A percentile compares a stretch with the other conserved stretches of the same genome.
phyloP scores from a whole-genome alignment of 2,329 filamentous ascomycete genomes.

The Penicillium occitanis region DNA sequence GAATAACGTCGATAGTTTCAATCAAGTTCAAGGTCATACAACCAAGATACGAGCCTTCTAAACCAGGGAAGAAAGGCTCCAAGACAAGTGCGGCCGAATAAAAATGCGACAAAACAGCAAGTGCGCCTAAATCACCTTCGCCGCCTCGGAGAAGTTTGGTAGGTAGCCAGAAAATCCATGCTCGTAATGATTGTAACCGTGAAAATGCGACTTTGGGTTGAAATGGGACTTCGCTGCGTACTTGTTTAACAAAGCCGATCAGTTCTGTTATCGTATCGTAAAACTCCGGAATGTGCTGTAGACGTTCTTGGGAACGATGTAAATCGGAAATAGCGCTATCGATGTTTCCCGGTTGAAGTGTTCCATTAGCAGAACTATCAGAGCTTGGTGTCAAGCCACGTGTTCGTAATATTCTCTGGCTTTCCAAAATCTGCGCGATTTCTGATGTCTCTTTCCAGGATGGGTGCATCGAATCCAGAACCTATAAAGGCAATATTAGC shows the following conservation, averaged over 20 bases:
- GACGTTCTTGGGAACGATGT: conserved; percentile 55
- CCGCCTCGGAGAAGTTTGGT: conserved; percentile 77
- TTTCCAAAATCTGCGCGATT: conserved; percentile 44
- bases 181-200: conserved; percentile 80
- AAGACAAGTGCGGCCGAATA: conserved; percentile 85
- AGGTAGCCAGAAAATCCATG: conserved; percentile 96
- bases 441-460: conserved; percentile 84
- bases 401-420: conserved; percentile 40
- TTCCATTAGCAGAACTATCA: conserved; percentile 29
- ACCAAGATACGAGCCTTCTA: conserved; percentile 85
- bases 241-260: conserved; percentile 69
- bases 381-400: conserved; percentile 36
- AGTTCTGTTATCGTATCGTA: conserved; percentile 67
- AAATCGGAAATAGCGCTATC: conserved; percentile 67
- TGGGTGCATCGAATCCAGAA: conserved; percentile 85
- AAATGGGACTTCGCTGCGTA: conserved; percentile 68
- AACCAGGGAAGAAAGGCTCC: conserved; percentile 87
- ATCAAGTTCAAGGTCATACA: conserved; percentile 76
- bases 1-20: conserved; percentile 77
- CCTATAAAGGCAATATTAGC: conserved; percentile 47
- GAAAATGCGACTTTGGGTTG: conserved; percentile 84
- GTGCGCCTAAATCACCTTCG: conserved; percentile 70
- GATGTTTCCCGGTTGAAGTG: conserved; percentile 57
- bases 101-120: conserved; percentile 85
- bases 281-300: conserved; percentile 69